These are phyloP conservation scores for Saccharomycopsis sp. DNA, from an alignment of 805 yeast genomes.

Conservation along the genomic window DNA sequence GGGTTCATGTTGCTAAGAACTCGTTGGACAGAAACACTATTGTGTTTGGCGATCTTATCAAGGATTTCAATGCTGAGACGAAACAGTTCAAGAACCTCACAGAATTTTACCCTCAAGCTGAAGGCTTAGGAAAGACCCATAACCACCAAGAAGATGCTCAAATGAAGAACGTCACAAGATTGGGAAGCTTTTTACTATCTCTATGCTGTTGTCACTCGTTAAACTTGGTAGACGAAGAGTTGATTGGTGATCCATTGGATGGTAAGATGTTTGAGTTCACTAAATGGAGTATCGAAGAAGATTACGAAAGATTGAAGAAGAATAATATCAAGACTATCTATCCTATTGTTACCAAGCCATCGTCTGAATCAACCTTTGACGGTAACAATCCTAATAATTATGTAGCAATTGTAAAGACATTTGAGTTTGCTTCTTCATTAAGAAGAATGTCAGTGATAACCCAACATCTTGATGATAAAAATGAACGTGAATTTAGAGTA, in stretches of 20 bases:
- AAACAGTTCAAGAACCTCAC: constrained; percentile 1
- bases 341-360: constrained; percentile 47
- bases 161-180: not conserved
- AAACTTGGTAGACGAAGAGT: constrained; percentile 66
- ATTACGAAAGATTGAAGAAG: constrained; percentile 37
- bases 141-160: not conserved
- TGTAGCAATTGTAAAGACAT: constrained; percentile 43
- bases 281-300: constrained; percentile 69
- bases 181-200: constrained; percentile 32
- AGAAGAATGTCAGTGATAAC: constrained; percentile 88
- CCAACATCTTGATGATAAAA: constrained; percentile 34
- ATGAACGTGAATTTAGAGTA: constrained; percentile 33
- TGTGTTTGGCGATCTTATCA: constrained; percentile 17
- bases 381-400: constrained; percentile 25
- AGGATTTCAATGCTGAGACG: constrained; percentile 19
- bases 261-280: constrained; percentile 90
- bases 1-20: constrained; percentile 39
- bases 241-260: constrained; percentile 93
- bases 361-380: constrained; percentile 20
- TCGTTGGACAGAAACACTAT: constrained; percentile 12
- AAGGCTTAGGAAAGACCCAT: constrained; percentile 27
- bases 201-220: constrained; percentile 77
- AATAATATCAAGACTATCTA: constrained; percentile 36
- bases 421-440: constrained; percentile 77
- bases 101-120: constrained; percentile 21